These are phyloP conservation scores for Wickerhamiella nectarea DNA, from an alignment of 805 yeast species.

Conservation along the genomic window DNA sequence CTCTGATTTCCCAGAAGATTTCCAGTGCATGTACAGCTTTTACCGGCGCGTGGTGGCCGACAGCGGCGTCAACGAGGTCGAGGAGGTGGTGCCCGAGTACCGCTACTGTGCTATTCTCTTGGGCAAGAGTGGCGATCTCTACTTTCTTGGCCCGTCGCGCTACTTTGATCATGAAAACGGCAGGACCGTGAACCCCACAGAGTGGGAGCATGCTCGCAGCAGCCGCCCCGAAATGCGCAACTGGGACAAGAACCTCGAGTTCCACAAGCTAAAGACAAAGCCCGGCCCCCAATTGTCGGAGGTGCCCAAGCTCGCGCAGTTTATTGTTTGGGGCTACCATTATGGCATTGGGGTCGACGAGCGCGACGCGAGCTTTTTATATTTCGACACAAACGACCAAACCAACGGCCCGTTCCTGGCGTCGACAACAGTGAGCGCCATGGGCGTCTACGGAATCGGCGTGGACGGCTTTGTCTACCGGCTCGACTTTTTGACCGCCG, in stretches of 20 bases:
- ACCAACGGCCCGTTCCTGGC: conserved; percentile 1
- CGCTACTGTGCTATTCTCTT: not conserved
- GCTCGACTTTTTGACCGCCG: not conserved
- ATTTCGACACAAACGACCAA: not conserved
- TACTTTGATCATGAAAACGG: not conserved
- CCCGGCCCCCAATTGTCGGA: not conserved
- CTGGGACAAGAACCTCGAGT: not conserved
- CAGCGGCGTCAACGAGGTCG: not conserved
- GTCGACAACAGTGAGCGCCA: not conserved
- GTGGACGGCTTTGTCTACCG: not conserved
- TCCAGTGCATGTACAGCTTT: not conserved
- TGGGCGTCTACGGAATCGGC: not conserved
- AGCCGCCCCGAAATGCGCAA: not conserved
- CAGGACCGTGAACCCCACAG: not conserved
- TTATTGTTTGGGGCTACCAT: not conserved
- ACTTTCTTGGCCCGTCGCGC: not conserved
- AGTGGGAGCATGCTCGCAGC: not conserved
- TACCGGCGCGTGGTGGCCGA: not conserved
- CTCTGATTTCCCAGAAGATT: not conserved
- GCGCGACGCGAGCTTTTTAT: conserved; percentile 1
- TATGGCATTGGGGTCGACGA: conserved; percentile 3
- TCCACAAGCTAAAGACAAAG: not conserved
- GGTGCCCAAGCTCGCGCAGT: not conserved
- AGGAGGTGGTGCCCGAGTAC: conserved; percentile 3
- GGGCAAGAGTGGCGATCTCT: conserved; percentile 3